phyloP scores from a whole-genome alignment of 495 filamentous ascomycete genomes.

The Letharia columbiana region DNA sequence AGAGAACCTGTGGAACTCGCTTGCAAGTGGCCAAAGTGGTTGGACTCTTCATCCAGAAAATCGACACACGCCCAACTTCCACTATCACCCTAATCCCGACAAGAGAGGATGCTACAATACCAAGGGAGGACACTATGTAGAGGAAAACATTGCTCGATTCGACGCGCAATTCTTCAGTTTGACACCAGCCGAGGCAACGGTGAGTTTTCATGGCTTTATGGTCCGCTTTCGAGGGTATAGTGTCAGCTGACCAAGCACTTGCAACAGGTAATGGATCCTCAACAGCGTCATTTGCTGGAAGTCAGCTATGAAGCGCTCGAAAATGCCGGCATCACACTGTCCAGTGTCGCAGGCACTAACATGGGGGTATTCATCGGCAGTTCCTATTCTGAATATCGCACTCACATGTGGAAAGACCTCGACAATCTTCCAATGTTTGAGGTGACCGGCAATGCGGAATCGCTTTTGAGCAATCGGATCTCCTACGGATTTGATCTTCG shows the following conservation, averaged over 20 bases:
- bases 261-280: conserved; percentile 44
- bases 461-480: conserved; percentile 38
- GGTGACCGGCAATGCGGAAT: conserved; percentile 8
- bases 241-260: not conserved
- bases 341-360: conserved; percentile 21
- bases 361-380: conserved; percentile 24
- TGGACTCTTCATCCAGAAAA: not conserved
- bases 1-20: conserved; percentile 1
- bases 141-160: conserved; percentile 40
- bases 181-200: conserved; percentile 41
- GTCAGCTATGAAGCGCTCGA: conserved; percentile 12
- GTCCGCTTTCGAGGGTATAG: too few species aligned
- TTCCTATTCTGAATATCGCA: conserved; percentile 18
- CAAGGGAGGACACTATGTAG: conserved; percentile 30
- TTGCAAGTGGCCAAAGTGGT: conserved; percentile 4
- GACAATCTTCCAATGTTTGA: conserved; percentile 16
- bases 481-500: conserved; percentile 41
- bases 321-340: conserved; percentile 19
- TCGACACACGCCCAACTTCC: conserved; percentile 1
- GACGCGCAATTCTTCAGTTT: conserved; percentile 49
- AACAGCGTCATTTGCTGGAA: conserved; percentile 49
- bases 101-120: conserved; percentile 14
- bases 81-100: conserved; percentile 11
- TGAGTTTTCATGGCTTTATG: not conserved
- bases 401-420: conserved; percentile 16